phyloP scores from a whole-genome alignment of 2,329 filamentous ascomycete genomes.

The Fusarium verrucosum region DNA sequence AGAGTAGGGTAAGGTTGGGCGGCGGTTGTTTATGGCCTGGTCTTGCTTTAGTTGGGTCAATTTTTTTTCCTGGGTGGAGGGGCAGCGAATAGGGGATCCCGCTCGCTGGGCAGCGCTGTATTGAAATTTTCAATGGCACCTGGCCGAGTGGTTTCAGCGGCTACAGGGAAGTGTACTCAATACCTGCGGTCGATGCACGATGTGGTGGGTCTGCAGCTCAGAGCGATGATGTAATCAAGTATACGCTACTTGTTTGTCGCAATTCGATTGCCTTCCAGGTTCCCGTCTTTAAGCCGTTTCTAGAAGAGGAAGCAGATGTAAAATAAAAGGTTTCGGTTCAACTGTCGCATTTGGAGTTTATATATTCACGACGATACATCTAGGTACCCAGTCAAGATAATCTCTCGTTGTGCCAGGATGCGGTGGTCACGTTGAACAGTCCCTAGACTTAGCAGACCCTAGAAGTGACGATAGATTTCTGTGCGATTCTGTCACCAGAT shows the following conservation, averaged over 20 bases:
- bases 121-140: constrained; percentile 28
- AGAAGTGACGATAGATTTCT: constrained; percentile 39
- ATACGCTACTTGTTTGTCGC: constrained; percentile 16
- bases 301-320: constrained; percentile 21
- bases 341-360: background rate
- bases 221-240: constrained; percentile 32
- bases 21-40: constrained; percentile 33
- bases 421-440: constrained; percentile 22
- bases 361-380: constrained; percentile 1
- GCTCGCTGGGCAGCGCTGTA: constrained; percentile 19
- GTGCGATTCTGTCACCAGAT: constrained; percentile 33
- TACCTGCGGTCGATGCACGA: constrained; percentile 28
- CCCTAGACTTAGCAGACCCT: constrained; percentile 15
- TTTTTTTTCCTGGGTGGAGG: constrained; percentile 28
- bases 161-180: constrained; percentile 15
- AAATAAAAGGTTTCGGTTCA: background rate
- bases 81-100: constrained; percentile 31
- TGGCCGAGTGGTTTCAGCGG: constrained; percentile 12
- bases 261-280: background rate
- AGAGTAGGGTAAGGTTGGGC: constrained; percentile 22
- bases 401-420: background rate
- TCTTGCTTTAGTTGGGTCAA: constrained; percentile 16
- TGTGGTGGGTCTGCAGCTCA: background rate
- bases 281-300: constrained; percentile 18
- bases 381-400: background rate